A percentile compares a stretch with the other conserved stretches of the same genome.
Conservation (phyloP, 306 rosid species). For the Glycyrrhiza uralensis region DNA sequence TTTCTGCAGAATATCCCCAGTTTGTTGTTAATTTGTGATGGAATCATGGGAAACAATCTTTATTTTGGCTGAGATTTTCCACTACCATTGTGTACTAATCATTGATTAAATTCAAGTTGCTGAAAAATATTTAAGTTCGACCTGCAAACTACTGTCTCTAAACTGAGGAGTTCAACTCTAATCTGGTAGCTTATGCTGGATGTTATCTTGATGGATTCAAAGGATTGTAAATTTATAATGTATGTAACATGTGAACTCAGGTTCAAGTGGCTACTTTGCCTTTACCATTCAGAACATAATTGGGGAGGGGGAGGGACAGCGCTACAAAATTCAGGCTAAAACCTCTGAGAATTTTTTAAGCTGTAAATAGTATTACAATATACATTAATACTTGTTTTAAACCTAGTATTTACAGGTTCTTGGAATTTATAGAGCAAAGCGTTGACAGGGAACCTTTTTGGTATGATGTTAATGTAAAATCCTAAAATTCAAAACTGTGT, state of each 20-base stretch:
- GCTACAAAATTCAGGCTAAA: too few species aligned
- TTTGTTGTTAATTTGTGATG: not conserved
- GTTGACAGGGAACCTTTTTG: not conserved
- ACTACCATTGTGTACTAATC: not conserved
- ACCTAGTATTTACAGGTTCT: not conserved
- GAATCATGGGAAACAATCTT: not conserved
- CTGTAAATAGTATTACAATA: not conserved
- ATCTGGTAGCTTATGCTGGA: not conserved
- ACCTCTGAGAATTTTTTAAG: too few species aligned
- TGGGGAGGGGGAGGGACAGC: not conserved
- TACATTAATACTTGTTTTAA: not conserved
- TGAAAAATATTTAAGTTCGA: not conserved
- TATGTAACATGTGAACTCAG: not conserved
- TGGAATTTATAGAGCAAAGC: not conserved
- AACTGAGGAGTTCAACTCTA: not conserved
- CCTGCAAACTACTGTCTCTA: not conserved
- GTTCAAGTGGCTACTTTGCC: not conserved
- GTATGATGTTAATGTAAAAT: not conserved
- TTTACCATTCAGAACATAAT: not conserved
- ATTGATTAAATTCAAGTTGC: not conserved
- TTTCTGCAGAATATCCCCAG: not conserved
- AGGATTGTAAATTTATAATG: not conserved
- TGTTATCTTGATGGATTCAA: not conserved
- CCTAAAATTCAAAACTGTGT: not conserved
- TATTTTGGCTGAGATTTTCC: not conserved